Base-by-base conservation (phyloP, 1,284 basidiomycete genomes). In the Somion occarium region DNA sequence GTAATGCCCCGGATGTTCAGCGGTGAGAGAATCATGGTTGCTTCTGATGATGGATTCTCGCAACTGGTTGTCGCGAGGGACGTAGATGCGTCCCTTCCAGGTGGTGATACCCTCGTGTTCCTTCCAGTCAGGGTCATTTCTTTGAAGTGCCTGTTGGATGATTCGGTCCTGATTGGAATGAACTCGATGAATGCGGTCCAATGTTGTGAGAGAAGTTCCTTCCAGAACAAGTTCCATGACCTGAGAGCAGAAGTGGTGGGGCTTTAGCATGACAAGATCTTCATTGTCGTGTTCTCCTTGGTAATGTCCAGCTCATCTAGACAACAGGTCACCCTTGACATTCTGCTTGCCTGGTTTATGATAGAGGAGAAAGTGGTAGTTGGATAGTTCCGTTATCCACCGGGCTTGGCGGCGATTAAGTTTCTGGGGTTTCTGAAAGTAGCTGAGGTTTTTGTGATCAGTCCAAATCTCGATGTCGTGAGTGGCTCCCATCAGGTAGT, bases 391-490 rank as follows among this genome's bases (percentile, higher is more conserved):
- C 11, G 47, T 41, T 3, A 38, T 20, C 78, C 74, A 81, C 1
- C 70, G 53, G 0, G 69, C 72, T 57, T 79, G 73, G 9, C 58
- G 48, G 0, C 64, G 51, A 24, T 65, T 74, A 0, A 79, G 60
- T 3, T 68, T 62, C 26, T 72, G 63, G 0, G 68, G 52, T 1
- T 58, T 63, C 7, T 53, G 34, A 61, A 71, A 78, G 23, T 65
- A 39, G 3, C 5, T 59, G 0, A 79, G 66, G 52, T 75, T 76
- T 13, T 67, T 62, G 53, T 80, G 75, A 54, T 80, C 72, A 0
- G 70, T 66, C 46, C 60, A 59, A 19, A 61, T 56, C 3, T 56
- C 53, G 44, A 54, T 52, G 22, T 53, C 43, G 3, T 44, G 23
- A 18, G 43, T 47, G 22, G 48, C 26, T 38, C 55, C 56, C 47